Conservation (phyloP, 164 flowering plant species). For the Vitis rupestris region DNA sequence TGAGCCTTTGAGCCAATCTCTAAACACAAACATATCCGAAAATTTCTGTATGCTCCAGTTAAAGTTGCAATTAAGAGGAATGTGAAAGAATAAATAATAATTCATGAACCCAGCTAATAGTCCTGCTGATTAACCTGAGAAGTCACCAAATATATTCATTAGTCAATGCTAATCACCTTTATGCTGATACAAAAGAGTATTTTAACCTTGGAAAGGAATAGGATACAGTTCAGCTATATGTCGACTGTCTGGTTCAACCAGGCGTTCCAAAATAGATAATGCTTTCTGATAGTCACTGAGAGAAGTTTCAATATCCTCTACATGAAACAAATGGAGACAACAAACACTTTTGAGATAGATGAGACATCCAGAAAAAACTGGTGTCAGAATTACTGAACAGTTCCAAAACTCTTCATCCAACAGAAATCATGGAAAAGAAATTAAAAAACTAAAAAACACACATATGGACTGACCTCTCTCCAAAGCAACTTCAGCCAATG, state of each 20-base stretch:
- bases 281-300: constrained; percentile 84
- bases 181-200: not conserved
- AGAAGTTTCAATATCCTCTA: constrained; percentile 97
- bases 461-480: constrained; percentile 72
- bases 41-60: constrained; percentile 60
- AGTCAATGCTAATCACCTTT: not conserved
- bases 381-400: not conserved
- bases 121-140: not conserved
- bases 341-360: not conserved
- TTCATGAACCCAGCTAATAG: not conserved
- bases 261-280: constrained; percentile 62
- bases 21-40: constrained; percentile 79
- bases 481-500: constrained; percentile 88
- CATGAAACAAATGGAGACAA: constrained; percentile 15
- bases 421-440: not conserved
- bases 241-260: constrained; percentile 92
- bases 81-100: not conserved
- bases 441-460: not conserved
- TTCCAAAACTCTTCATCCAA: not conserved
- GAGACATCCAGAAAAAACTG: not conserved
- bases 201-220: constrained; percentile 2
- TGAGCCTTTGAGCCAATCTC: constrained; percentile 74
- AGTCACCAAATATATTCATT: not conserved
- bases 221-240: constrained; percentile 96
- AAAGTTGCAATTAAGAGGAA: constrained; percentile 29